These are phyloP conservation scores for Ochetophila trinervis DNA, from an alignment of 306 rosid species.

Conservation along the genomic window DNA sequence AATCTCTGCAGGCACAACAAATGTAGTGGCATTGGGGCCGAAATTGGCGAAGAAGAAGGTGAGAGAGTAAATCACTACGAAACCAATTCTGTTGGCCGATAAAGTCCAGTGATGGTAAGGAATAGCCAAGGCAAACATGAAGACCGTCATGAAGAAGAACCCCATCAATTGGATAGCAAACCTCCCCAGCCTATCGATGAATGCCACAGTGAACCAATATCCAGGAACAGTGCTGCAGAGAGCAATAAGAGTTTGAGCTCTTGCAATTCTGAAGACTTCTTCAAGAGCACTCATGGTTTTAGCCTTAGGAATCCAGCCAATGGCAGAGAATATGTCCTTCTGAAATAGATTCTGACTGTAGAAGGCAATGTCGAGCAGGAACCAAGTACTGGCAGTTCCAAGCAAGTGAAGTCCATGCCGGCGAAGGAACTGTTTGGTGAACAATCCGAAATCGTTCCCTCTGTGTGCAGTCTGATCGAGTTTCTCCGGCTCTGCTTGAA, in stretches of 20 bases:
- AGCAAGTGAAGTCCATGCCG: slow-evolving; percentile 78
- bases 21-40: slow-evolving; percentile 84
- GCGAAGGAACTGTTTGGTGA: slow-evolving; percentile 41
- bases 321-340: slow-evolving; percentile 79
- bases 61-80: slow-evolving; percentile 72
- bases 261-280: slow-evolving; percentile 63
- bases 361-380: slow-evolving; percentile 75
- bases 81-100: slow-evolving; percentile 56
- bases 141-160: slow-evolving; percentile 81
- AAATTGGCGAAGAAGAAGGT: slow-evolving; percentile 91
- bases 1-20: slow-evolving; percentile 87
- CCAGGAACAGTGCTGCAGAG: slow-evolving; percentile 89
- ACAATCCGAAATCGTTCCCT: slow-evolving; percentile 60
- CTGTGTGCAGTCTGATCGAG: slow-evolving; percentile 5
- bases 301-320: slow-evolving; percentile 79
- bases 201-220: slow-evolving; percentile 82
- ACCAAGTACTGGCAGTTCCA: slow-evolving; percentile 81
- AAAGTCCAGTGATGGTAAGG: slow-evolving; percentile 88
- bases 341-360: slow-evolving; percentile 89
- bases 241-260: slow-evolving; percentile 86
- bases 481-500: slow-evolving; percentile 45
- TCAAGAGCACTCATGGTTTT: slow-evolving; percentile 76
- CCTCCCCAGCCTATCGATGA: slow-evolving; percentile 68
- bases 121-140: slow-evolving; percentile 84
- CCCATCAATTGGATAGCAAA: slow-evolving; percentile 73